Evolutionary conservation across 371 early-diverging fungal genomes (phyloP), one percentile per base, ranked within the genome.

Genomic region (Circinella minor): DNA sequence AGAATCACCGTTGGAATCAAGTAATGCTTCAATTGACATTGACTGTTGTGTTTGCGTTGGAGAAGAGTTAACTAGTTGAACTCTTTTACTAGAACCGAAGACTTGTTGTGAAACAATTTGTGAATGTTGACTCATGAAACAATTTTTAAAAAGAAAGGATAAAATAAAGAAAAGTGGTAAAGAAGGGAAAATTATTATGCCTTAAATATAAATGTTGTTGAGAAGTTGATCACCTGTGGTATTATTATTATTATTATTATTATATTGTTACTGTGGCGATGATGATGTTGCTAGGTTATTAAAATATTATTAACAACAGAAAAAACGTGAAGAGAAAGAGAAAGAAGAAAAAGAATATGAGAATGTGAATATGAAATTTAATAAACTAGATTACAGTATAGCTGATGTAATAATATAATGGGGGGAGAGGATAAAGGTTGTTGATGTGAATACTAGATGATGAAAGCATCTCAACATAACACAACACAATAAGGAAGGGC

Each of bases 21-120:
- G 66, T 34, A 85, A 71, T 6, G 77, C 67, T 59, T 82, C 74
- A 63, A 84, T 84, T 4, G 85, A 82, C 85, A 84, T 84, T 11
- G 79, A 67, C 55, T 69, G 71, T 57, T 39, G 38, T 6, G 37
- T 48, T 70, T 51, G 51, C 15, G 65, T 65, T 65, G 70, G 55
- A 46, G 46, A 55, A 49, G 55, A 61, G 61, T 77, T 78, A 66
- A 83, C 79, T 38, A 83, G 76, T 55, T 81, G 81, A 17, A 83
- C 70, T 46, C 72, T 76, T 75, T 77, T 72, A 67, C 81, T 81
- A 36, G 77, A 78, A 20, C 84, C 84, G 61, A 77, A 83, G 6
- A 78, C 77, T 67, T 78, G 78, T 59, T 80, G 76, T 38, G 81
- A 77, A 37, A 81, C 73, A n/a, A 83, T 73, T 59, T 72, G 84